Conservation (phyloP, 1,284 basidiomycete species). For the Rhizoctonia solani region DNA sequence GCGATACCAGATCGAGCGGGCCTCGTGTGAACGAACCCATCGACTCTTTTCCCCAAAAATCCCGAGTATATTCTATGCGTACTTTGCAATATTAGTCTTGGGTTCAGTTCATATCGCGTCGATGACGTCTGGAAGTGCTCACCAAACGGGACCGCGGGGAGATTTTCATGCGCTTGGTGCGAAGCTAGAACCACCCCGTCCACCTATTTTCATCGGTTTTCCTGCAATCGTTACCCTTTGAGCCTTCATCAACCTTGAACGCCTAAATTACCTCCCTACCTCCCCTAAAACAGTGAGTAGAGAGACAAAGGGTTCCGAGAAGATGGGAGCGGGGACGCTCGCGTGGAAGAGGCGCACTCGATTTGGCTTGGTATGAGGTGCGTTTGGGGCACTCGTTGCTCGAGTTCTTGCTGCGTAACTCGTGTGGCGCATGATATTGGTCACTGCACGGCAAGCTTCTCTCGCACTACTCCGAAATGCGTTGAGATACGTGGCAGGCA, state of each 20-base stretch:
- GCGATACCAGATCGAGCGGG: slow-evolving; percentile 35
- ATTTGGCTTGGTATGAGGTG: slow-evolving; percentile 33
- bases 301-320: slow-evolving; percentile 28
- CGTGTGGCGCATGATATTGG: slow-evolving; percentile 22
- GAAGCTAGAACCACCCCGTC: slow-evolving; percentile 15
- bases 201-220: slow-evolving; percentile 22
- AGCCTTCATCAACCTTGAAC: not conserved
- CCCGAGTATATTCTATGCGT: slow-evolving; percentile 31
- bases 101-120: slow-evolving; percentile 6
- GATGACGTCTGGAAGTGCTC: slow-evolving; percentile 30
- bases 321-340: slow-evolving; percentile 25
- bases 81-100: slow-evolving; percentile 30
- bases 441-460: slow-evolving; percentile 21
- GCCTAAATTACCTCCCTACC: slow-evolving; percentile 5
- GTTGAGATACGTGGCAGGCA: slow-evolving; percentile 16
- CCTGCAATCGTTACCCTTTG: slow-evolving; percentile 3
- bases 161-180: slow-evolving; percentile 2
- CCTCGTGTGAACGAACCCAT: slow-evolving; percentile 28
- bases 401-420: slow-evolving; percentile 19
- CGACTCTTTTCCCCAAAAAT: slow-evolving; percentile 25
- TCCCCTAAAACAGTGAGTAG: not conserved
- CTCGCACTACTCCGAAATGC: not conserved
- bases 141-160: slow-evolving; percentile 10
- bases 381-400: slow-evolving; percentile 8
- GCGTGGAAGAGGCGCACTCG: slow-evolving; percentile 22